Percentiles rank a stretch among this genome's conserved stretches.
phyloP scores from a whole-genome alignment of 495 filamentous ascomycete species.

The Penicillium antarcticum region DNA sequence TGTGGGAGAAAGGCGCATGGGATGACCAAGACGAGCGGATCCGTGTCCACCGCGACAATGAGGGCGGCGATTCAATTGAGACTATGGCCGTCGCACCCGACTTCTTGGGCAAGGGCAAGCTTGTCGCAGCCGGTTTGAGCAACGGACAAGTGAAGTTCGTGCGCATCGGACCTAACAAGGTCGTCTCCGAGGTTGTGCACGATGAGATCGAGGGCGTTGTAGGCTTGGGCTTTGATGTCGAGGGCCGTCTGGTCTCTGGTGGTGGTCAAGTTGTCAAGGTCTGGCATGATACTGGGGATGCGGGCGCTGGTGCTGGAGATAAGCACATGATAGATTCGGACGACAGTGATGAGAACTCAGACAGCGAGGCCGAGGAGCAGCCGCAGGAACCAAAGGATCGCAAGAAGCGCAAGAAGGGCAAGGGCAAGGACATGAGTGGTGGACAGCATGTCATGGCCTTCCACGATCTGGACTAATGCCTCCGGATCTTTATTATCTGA shows the following conservation, averaged over 20 bases:
- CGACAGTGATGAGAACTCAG: constrained; percentile 29
- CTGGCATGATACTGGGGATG: constrained; percentile 61
- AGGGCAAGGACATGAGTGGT: constrained; percentile 49
- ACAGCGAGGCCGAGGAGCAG: constrained; percentile 15
- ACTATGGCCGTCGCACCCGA: constrained; percentile 64
- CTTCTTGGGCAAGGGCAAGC: constrained; percentile 60
- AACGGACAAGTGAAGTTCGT: constrained; percentile 62
- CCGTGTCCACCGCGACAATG: constrained; percentile 55
- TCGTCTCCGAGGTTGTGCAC: constrained; percentile 61
- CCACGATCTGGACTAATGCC: constrained; percentile 57
- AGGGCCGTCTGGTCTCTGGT: constrained; percentile 80
- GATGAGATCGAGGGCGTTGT: constrained; percentile 83
- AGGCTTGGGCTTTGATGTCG: constrained; percentile 74
- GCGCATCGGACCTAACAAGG: constrained; percentile 55
- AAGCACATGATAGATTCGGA: constrained; percentile 40
- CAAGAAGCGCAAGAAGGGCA: constrained; percentile 58
- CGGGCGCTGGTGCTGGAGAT: constrained; percentile 28
- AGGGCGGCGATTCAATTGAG: constrained; percentile 69
- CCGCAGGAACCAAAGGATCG: constrained; percentile 36
- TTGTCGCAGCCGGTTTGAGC: constrained; percentile 70
- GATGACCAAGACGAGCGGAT: constrained; percentile 91
- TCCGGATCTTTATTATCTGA: constrained; percentile 18
- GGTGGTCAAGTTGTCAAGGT: constrained; percentile 82
- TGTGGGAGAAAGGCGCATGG: constrained; percentile 94
- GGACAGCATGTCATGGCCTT: constrained; percentile 62